Evolutionary conservation across 257 asterid genomes (phyloP).

Genomic region (Euphrasia confusa): DNA sequence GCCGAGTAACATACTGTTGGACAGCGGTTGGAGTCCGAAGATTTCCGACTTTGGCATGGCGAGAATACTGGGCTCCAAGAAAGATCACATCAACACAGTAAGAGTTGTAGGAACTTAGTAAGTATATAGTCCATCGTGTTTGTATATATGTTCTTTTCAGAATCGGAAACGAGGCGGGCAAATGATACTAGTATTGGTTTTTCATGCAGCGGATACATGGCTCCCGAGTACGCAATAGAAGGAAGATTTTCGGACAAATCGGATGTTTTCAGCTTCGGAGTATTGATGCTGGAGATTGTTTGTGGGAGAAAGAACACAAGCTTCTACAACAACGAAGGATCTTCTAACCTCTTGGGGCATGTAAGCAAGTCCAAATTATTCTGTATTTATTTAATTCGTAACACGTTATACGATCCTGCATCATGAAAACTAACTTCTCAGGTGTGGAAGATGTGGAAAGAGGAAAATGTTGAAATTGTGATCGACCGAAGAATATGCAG

Average conservation of each 20-base stretch:
- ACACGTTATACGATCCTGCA: not conserved
- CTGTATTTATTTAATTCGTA: not conserved
- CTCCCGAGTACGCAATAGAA: slow-evolving; percentile 7
- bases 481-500: not conserved
- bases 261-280: not conserved
- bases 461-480: not conserved
- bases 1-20: not conserved
- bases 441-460: slow-evolving; percentile 5
- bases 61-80: not conserved
- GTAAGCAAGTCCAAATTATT: not conserved
- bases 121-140: not conserved
- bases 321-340: not conserved
- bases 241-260: slow-evolving; percentile 1
- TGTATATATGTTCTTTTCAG: not conserved
- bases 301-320: slow-evolving; percentile 4
- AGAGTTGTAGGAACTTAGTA: not conserved
- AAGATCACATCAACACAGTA: slow-evolving; percentile 8
- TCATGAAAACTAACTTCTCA: not conserved
- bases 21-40: not conserved
- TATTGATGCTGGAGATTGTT: slow-evolving; percentile 4
- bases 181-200: no score
- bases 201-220: slow-evolving; percentile 1
- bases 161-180: no score
- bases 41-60: slow-evolving; percentile 3
- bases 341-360: slow-evolving; percentile 1